Evolutionary conservation across 2,329 filamentous ascomycete genomes (phyloP).

Genomic region (Emericellopsis atlantica): DNA sequence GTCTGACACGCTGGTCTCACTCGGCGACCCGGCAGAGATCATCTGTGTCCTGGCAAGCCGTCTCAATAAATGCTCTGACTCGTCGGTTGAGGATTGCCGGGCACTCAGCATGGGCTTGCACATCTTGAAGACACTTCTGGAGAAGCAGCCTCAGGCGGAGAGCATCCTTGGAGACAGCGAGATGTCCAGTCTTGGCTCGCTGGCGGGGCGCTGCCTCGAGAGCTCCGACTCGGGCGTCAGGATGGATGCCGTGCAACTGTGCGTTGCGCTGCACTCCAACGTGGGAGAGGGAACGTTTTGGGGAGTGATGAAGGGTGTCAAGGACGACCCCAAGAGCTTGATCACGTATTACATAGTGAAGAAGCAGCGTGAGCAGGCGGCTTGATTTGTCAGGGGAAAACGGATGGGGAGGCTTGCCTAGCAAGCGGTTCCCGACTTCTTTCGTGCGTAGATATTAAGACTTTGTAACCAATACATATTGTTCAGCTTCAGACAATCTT

Average conservation of each 20-base stretch:
- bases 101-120: slow-evolving; percentile 51
- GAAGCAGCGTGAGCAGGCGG: slow-evolving; percentile 41
- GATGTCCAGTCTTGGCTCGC: slow-evolving; percentile 33
- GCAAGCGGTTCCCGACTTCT: background rate
- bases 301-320: slow-evolving; percentile 49
- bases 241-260: slow-evolving; percentile 72
- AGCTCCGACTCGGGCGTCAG: slow-evolving; percentile 49
- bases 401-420: background rate
- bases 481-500: no score
- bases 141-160: slow-evolving; percentile 30
- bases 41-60: slow-evolving; percentile 37
- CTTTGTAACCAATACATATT: background rate
- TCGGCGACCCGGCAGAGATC: slow-evolving; percentile 52
- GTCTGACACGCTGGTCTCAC: slow-evolving; percentile 56
- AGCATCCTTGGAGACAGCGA: slow-evolving; percentile 39
- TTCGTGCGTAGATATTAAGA: background rate
- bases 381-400: background rate
- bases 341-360: slow-evolving; percentile 75
- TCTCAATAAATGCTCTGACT: slow-evolving; percentile 28
- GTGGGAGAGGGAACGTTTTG: slow-evolving; percentile 54
- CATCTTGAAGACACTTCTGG: slow-evolving; percentile 47
- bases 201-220: slow-evolving; percentile 45
- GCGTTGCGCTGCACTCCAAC: slow-evolving; percentile 54
- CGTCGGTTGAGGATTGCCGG: slow-evolving; percentile 31
- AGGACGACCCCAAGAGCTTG: slow-evolving; percentile 62